A percentile compares a stretch with the other conserved stretches of the same genome.
Evolutionary conservation across 495 filamentous ascomycete species (phyloP).

Genomic region (Penicillium robsamsonii): DNA sequence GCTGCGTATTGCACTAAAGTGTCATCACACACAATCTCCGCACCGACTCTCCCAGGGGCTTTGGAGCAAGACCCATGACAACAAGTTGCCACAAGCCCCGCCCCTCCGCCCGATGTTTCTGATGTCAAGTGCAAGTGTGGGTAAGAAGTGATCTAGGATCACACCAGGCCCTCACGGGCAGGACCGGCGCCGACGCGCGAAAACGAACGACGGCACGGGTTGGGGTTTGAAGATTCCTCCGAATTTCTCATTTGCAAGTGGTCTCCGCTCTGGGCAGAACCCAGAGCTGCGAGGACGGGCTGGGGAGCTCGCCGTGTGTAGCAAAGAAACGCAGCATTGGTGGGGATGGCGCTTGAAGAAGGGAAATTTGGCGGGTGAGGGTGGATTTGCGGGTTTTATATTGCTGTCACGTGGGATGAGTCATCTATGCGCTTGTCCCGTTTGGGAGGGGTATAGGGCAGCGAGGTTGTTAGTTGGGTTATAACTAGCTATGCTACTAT

Average conservation of each 20-base stretch:
- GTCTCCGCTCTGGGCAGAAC: slow-evolving; percentile 16
- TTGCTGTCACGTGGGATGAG: slow-evolving; percentile 8
- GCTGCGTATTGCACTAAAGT: slow-evolving; percentile 99
- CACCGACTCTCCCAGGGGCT: slow-evolving; percentile 85
- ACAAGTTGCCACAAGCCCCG: not conserved
- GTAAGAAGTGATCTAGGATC: slow-evolving; percentile 44
- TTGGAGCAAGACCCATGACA: not conserved
- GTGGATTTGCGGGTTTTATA: slow-evolving; percentile 15
- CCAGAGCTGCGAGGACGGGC: slow-evolving; percentile 27
- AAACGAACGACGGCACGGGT: slow-evolving; percentile 39
- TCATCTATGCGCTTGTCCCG: slow-evolving; percentile 15
- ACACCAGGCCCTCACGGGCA: slow-evolving; percentile 93
- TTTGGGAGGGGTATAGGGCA: slow-evolving; percentile 6
- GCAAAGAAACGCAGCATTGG: slow-evolving; percentile 99
- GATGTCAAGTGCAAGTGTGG: slow-evolving; percentile 95
- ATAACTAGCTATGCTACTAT: not conserved
- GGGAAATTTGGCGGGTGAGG: slow-evolving; percentile 33
- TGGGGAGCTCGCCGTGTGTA: slow-evolving; percentile 63
- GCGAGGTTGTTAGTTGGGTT: not conserved
- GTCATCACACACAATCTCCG: slow-evolving; percentile 86
- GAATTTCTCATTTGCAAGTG: slow-evolving; percentile 99
- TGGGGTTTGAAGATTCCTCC: slow-evolving; percentile 89
- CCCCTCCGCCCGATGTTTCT: slow-evolving; percentile 78
- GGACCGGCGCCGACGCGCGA: slow-evolving; percentile 45
- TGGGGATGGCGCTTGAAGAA: slow-evolving; percentile 80